A percentile compares a stretch with the other conserved stretches of the same genome.
Evolutionary conservation across 2,329 filamentous ascomycete species (phyloP).

Genomic region (Ilyonectria sp.): DNA sequence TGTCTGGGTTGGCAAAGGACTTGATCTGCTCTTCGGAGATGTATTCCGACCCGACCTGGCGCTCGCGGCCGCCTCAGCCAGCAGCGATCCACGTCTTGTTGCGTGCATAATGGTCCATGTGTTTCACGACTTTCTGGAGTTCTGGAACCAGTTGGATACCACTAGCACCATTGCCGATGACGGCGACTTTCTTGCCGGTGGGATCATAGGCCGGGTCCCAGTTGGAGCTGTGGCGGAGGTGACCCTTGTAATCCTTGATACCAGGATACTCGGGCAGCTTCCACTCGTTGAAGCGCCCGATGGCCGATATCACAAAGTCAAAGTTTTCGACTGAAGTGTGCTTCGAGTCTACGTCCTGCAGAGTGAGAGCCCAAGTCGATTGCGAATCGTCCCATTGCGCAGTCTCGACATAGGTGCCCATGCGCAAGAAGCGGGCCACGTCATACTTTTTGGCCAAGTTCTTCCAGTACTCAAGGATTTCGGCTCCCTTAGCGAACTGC

Average conservation of each 20-base stretch:
- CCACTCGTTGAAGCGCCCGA: no score
- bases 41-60: no score
- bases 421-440: constrained; percentile 52
- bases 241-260: constrained; percentile 49
- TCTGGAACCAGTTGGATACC: constrained; percentile 60
- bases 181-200: not conserved
- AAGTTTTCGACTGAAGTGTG: no score
- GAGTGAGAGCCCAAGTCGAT: no score
- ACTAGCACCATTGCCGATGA: not conserved
- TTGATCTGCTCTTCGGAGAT: no score
- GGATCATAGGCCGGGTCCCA: not conserved
- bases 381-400: no score
- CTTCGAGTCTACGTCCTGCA: no score
- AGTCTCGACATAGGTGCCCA: no score
- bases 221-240: no score
- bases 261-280: constrained; percentile 63
- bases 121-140: constrained; percentile 61
- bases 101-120: constrained; percentile 74
- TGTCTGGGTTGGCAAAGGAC: no score
- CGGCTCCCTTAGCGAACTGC: constrained; percentile 74
- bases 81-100: constrained; percentile 74
- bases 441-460: constrained; percentile 72
- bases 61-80: no score
- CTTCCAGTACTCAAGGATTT: constrained; percentile 78
- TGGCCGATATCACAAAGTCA: no score